These are phyloP conservation scores for Purpureocillium lavendulum DNA, from an alignment of 2,329 filamentous ascomycete species.

Conservation along the genomic window DNA sequence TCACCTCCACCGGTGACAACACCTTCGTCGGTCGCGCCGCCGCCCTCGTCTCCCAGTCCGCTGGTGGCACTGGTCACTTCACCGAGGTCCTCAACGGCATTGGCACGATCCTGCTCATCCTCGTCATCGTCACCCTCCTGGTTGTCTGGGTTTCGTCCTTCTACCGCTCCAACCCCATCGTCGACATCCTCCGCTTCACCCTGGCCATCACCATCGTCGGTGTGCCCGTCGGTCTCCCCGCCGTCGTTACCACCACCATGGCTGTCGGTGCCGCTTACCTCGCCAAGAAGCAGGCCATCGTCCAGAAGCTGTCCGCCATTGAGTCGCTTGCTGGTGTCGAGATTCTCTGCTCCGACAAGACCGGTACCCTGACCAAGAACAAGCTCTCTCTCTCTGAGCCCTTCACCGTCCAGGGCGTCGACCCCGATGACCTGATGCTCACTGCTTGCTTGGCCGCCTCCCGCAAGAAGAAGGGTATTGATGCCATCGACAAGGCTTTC, in stretches of 20 bases:
- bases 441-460: conserved; percentile 85
- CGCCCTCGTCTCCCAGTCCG: conserved; percentile 72
- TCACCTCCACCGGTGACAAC: conserved; percentile 79
- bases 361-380: conserved; percentile 88
- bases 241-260: conserved; percentile 92
- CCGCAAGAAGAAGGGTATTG: conserved; percentile 92
- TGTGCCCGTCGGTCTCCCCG: conserved; percentile 87
- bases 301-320: conserved; percentile 86
- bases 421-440: conserved; percentile 82
- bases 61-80: conserved; percentile 72
- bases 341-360: conserved; percentile 93
- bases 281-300: conserved; percentile 86
- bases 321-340: conserved; percentile 89
- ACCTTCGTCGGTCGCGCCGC: conserved; percentile 87
- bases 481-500: conserved; percentile 93
- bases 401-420: conserved; percentile 73
- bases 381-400: conserved; percentile 83
- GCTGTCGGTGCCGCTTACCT: conserved; percentile 87
- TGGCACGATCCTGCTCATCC: conserved; percentile 67
- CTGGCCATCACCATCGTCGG: conserved; percentile 85
- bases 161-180: conserved; percentile 77
- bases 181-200: conserved; percentile 74
- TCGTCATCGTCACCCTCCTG: conserved; percentile 73
- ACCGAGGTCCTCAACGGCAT: conserved; percentile 86
- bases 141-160: conserved; percentile 81